Evolutionary conservation across 2,329 filamentous ascomycete species (phyloP).

Genomic region (Diaporthe batatas): DNA sequence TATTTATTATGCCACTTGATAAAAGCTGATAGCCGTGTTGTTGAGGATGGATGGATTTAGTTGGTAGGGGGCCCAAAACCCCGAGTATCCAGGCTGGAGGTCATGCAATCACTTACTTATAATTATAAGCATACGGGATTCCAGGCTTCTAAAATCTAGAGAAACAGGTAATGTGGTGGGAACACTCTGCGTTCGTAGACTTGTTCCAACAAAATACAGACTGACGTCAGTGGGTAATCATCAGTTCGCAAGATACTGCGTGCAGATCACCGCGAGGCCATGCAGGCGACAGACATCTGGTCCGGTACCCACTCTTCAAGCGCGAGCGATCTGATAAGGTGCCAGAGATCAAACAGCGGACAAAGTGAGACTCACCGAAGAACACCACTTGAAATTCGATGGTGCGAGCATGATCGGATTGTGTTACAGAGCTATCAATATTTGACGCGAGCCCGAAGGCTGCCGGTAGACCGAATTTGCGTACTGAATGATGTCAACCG

Average conservation of each 20-base stretch:
- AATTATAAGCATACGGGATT: background rate
- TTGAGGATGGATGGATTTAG: background rate
- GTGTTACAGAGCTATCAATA: background rate
- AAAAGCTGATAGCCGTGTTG: background rate
- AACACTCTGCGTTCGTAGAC: constrained; percentile 20
- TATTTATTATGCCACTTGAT: background rate
- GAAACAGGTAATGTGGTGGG: constrained; percentile 31
- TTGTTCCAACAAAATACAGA: background rate
- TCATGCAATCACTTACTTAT: constrained; percentile 14
- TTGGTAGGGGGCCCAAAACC: background rate
- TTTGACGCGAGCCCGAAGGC: background rate
- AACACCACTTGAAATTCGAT: background rate
- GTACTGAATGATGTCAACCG: background rate
- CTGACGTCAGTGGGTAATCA: constrained; percentile 25
- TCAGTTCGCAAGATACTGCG: background rate
- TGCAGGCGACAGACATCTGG: background rate
- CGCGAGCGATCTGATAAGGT: background rate
- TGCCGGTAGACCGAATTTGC: background rate
- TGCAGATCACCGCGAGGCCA: background rate
- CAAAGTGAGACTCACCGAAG: background rate
- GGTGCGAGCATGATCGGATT: background rate
- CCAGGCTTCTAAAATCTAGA: background rate
- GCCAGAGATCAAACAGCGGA: background rate
- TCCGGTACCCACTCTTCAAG: constrained; percentile 17
- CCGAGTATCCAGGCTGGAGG: background rate